phyloP scores from a whole-genome alignment of 768 basidiomycete genomes.

The Lyophyllum semitale region DNA sequence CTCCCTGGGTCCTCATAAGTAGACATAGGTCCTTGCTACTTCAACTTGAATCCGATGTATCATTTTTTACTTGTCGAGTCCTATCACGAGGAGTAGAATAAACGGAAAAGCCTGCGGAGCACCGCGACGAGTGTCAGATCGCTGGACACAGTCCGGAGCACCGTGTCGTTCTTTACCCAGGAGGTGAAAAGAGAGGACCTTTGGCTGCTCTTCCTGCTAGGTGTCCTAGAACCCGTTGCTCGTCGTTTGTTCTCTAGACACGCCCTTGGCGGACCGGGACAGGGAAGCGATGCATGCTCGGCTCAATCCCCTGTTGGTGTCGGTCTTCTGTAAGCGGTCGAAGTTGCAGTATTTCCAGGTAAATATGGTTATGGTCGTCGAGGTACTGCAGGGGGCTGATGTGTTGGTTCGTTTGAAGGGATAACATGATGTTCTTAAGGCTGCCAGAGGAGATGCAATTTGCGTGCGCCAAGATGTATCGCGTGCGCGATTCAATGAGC shows the following conservation, averaged over 20 bases:
- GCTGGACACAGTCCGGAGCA: too few relatives aligned
- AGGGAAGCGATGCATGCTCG: slow-evolving; percentile 62
- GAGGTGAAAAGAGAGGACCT: slow-evolving; percentile 57
- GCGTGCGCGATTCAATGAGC: slow-evolving; percentile 90
- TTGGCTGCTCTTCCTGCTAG: not conserved
- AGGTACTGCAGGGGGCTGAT: too few relatives aligned
- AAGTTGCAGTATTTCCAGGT: slow-evolving; percentile 86
- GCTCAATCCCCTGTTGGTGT: slow-evolving; percentile 72
- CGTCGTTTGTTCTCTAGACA: slow-evolving; percentile 7
- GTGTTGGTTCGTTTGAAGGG: too few relatives aligned
- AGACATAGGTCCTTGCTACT: too few relatives aligned
- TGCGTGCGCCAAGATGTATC: slow-evolving; percentile 66
- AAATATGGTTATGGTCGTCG: too few relatives aligned
- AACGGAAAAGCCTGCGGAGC: too few relatives aligned
- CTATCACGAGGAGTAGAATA: too few relatives aligned
- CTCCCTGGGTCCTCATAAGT: too few relatives aligned
- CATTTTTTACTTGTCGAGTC: too few relatives aligned
- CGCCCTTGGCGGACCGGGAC: slow-evolving; percentile 31
- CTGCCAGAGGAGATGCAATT: slow-evolving; percentile 62
- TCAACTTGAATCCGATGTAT: too few relatives aligned
- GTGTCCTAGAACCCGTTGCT: not conserved
- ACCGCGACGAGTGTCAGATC: too few relatives aligned
- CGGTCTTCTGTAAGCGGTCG: slow-evolving; percentile 72
- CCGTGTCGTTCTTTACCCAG: slow-evolving; percentile 93
- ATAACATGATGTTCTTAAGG: slow-evolving; percentile 87